A percentile compares a stretch with the other conserved stretches of the same genome.
phyloP scores from a whole-genome alignment of 768 basidiomycete species.

The Tylopilus rubrobrunneus region DNA sequence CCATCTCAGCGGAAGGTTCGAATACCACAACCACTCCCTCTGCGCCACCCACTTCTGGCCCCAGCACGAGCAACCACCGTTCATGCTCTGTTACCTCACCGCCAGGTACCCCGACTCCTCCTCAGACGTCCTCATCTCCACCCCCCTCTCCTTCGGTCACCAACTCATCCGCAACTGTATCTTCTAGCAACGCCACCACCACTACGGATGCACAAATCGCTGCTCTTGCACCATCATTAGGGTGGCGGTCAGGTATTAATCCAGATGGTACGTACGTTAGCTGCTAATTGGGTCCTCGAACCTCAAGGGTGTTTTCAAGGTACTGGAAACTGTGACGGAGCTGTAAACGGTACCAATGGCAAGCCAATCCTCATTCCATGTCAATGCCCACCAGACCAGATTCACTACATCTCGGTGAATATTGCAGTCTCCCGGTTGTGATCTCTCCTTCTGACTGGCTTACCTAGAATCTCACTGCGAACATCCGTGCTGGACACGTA shows the following conservation, averaged over 20 bases:
- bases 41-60: not conserved
- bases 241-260: conserved; percentile 50
- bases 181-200: conserved; percentile 6
- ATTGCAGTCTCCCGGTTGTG: not conserved
- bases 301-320: conserved; percentile 15
- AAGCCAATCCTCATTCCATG: conserved; percentile 34
- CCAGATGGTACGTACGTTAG: conserved; percentile 46
- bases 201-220: conserved; percentile 30
- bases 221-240: conserved; percentile 55
- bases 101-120: not conserved
- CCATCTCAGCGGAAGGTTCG: conserved; percentile 19
- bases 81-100: not conserved
- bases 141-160: not conserved
- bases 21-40: not conserved
- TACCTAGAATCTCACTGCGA: conserved; percentile 33
- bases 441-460: not conserved
- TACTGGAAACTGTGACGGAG: conserved; percentile 37
- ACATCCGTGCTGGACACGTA: conserved; percentile 39
- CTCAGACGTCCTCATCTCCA: not conserved
- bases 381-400: conserved; percentile 31
- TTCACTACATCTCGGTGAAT: conserved; percentile 24
- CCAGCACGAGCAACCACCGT: not conserved
- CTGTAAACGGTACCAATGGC: conserved; percentile 29
- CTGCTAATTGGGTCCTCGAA: not conserved
- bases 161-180: not conserved